Evolutionary conservation across 805 yeast genomes (phyloP), one percentile per base, ranked within the genome.

Genomic region (Geotrichum ghanense): DNA sequence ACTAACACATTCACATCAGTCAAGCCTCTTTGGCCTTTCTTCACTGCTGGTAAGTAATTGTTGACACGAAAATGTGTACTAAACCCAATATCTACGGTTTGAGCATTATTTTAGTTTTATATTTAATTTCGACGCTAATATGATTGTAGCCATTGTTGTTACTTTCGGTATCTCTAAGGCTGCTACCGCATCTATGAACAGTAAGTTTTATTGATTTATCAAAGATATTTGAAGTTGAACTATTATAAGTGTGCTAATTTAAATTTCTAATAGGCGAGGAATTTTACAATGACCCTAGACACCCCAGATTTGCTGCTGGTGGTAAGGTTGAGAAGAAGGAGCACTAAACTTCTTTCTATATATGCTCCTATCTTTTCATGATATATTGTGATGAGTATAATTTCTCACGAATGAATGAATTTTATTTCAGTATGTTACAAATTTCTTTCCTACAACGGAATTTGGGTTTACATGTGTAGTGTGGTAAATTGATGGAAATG

Each of bases 221-320:
- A 21, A n/a, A 12, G 14, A 42, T 46, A 45, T 14, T 4, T 10
- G 14, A 10, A 21, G 43, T 17, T 20, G 47, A 10, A 22, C 9
- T 37, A 24, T 17, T n/a, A 17, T 22, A 17, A 23, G 22, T 42
- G 9, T 16, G 53, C 17, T 14, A 22, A n/a, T n/a, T 21, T 20
- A 21, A 22, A n/a, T 5, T 5, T 17, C 7, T 20, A 14, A 5
- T 7, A 39, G 58, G 59, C 51, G 75, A 74, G 55, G 94, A 85
- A 69, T 86, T 81, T 73, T 81, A 84, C 71, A 85, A 86, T 67
- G 95, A 86, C 71, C 95, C 95, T 73, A 83, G 95, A 77, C 84
- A 86, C 73, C 95, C 95, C 69, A 82, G 94, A 73, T 83, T 85
- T 64, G 70, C 46, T 44, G 45, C 51, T 19, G 35, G 42, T 27